Evolutionary conservation across 2,329 filamentous ascomycete species (phyloP).

Genomic region (Falciphora oryzae): DNA sequence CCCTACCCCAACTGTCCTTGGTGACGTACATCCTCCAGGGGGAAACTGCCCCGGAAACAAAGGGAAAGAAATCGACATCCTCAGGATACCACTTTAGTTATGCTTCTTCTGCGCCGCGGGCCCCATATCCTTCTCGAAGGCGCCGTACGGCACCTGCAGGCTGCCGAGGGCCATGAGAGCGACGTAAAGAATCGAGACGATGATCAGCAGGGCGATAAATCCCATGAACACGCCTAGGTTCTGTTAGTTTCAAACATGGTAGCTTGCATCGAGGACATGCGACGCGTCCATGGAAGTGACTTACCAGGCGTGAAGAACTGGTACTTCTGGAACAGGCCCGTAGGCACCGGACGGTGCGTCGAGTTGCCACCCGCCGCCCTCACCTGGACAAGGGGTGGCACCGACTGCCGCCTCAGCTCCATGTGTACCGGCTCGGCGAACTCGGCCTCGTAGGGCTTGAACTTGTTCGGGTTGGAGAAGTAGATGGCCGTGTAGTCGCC

Average conservation of each 20-base stretch:
- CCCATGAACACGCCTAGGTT: slow-evolving; percentile 80
- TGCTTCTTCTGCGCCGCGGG: slow-evolving; percentile 84
- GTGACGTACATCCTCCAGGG: background rate
- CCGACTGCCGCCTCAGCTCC: slow-evolving; percentile 62
- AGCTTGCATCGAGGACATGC: background rate
- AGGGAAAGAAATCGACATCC: background rate
- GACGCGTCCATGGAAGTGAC: slow-evolving; percentile 40
- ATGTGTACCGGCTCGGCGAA: slow-evolving; percentile 60
- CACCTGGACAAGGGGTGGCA: background rate
- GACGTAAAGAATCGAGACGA: slow-evolving; percentile 72
- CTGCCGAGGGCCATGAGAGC: slow-evolving; percentile 72
- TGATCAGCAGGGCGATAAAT: slow-evolving; percentile 61
- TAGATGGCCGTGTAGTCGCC: slow-evolving; percentile 71
- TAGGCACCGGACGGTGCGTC: background rate
- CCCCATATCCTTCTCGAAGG: slow-evolving; percentile 94
- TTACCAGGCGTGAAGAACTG: slow-evolving; percentile 74
- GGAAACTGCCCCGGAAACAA: background rate
- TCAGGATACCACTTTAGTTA: slow-evolving; percentile 29
- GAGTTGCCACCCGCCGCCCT: slow-evolving; percentile 6
- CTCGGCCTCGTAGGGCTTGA: slow-evolving; percentile 56
- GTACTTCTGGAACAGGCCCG: slow-evolving; percentile 76
- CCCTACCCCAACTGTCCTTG: background rate
- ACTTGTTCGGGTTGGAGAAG: slow-evolving; percentile 54
- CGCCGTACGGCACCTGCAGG: slow-evolving; percentile 84
- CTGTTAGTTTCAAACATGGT: slow-evolving; percentile 10